These are phyloP conservation scores for Xylariaceae sp. DNA, from an alignment of 2,329 filamentous ascomycete species.

Conservation along the genomic window DNA sequence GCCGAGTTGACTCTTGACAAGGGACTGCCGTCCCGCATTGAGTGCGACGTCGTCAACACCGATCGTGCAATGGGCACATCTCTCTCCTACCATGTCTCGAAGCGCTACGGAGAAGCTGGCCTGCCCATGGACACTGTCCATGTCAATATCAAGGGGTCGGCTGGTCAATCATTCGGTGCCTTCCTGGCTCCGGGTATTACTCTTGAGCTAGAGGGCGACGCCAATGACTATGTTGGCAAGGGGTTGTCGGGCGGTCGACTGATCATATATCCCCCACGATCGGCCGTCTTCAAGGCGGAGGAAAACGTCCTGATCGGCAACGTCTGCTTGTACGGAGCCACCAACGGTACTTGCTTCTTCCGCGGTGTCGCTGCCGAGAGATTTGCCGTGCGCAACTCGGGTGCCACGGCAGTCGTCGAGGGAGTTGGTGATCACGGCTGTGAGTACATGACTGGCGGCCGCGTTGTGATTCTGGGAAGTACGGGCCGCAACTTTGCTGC, in stretches of 20 bases:
- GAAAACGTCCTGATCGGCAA: slow-evolving; percentile 94
- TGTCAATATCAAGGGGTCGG: slow-evolving; percentile 92
- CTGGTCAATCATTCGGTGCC: slow-evolving; percentile 92
- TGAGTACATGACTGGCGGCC: slow-evolving; percentile 98
- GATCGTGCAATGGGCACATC: slow-evolving; percentile 91
- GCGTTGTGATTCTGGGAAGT: slow-evolving; percentile 75
- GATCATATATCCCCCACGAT: slow-evolving; percentile 86
- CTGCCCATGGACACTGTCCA: slow-evolving; percentile 90
- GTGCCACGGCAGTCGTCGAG: slow-evolving; percentile 91
- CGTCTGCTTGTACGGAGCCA: slow-evolving; percentile 91
- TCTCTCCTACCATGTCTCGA: slow-evolving; percentile 91
- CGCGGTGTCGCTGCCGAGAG: slow-evolving; percentile 92
- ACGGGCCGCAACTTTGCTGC: slow-evolving; percentile 96
- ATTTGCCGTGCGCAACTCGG: slow-evolving; percentile 94
- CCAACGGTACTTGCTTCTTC: slow-evolving; percentile 89
- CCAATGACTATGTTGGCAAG: slow-evolving; percentile 97
- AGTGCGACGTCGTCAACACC: slow-evolving; percentile 94
- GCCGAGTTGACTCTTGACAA: slow-evolving; percentile 92
- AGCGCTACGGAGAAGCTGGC: slow-evolving; percentile 81
- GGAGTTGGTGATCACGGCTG: slow-evolving; percentile 94
- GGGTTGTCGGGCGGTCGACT: slow-evolving; percentile 87
- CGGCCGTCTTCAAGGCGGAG: slow-evolving; percentile 89
- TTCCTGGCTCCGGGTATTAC: slow-evolving; percentile 91
- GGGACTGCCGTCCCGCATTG: slow-evolving; percentile 84
- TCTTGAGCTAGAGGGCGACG: slow-evolving; percentile 87